Percentiles rank a stretch among this genome's conserved stretches.
phyloP scores from a whole-genome alignment of 1,139 yeast species.

The Groenewaldozyma auringiensis region DNA sequence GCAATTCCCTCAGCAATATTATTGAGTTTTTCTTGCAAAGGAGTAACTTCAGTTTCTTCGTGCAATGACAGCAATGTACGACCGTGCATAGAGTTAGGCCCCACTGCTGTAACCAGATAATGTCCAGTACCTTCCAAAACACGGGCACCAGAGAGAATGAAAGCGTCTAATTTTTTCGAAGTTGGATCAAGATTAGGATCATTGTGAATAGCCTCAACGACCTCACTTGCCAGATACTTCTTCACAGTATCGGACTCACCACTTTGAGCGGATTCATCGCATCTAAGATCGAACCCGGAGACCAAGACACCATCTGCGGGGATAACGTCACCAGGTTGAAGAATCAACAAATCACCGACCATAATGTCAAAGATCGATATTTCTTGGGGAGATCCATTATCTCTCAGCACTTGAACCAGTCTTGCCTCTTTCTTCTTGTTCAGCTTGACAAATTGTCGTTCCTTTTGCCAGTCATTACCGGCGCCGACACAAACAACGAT shows the following conservation, averaged over 20 bases:
- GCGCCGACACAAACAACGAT: slow-evolving; percentile 94
- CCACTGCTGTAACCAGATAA: slow-evolving; percentile 86
- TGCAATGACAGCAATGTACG: slow-evolving; percentile 76
- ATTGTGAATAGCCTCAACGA: slow-evolving; percentile 29
- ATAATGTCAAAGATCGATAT: slow-evolving; percentile 67
- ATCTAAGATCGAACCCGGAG: slow-evolving; percentile 65
- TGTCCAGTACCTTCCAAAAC: slow-evolving; percentile 79
- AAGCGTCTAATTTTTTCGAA: slow-evolving; percentile 54
- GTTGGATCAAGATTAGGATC: slow-evolving; percentile 20
- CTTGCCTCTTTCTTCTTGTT: slow-evolving; percentile 76
- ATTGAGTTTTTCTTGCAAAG: slow-evolving; percentile 76
- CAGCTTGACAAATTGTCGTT: slow-evolving; percentile 80
- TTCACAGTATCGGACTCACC: slow-evolving; percentile 85
- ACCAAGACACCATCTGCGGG: slow-evolving; percentile 82
- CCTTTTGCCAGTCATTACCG: slow-evolving; percentile 92
- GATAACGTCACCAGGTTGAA: slow-evolving; percentile 91
- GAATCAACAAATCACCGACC: slow-evolving; percentile 75
- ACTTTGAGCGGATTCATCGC: slow-evolving; percentile 88
- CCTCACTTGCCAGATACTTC: slow-evolving; percentile 51
- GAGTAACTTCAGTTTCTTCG: slow-evolving; percentile 75
- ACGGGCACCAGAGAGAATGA: slow-evolving; percentile 86
- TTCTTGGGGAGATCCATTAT: slow-evolving; percentile 53
- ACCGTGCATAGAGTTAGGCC: slow-evolving; percentile 82
- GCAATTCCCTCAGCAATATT: slow-evolving; percentile 88
- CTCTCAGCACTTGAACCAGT: slow-evolving; percentile 65